Evolutionary conservation across 2,329 filamentous ascomycete genomes (phyloP).

Genomic region (Aspergillus latus): DNA sequence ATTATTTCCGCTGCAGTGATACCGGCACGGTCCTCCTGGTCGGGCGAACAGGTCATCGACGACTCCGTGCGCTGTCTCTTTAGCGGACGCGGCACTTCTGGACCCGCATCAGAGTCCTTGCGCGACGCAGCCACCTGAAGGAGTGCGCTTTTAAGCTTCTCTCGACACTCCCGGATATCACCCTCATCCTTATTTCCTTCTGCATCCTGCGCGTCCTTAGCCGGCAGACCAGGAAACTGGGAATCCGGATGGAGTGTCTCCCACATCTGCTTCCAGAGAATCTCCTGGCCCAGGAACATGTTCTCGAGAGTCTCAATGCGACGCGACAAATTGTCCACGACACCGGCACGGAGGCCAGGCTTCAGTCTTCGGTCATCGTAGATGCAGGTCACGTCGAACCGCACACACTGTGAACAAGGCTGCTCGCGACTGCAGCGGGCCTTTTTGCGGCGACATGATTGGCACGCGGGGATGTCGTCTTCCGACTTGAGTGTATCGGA

Average conservation of each 20-base stretch:
- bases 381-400: conserved; percentile 33
- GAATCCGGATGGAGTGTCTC: conserved; percentile 7
- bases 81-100: background rate
- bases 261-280: conserved; percentile 24
- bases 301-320: conserved; percentile 29
- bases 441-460: conserved; percentile 49
- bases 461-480: conserved; percentile 32
- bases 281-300: conserved; percentile 24
- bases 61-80: background rate
- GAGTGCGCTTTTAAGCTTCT: conserved; percentile 8
- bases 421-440: conserved; percentile 46
- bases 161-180: conserved; percentile 6
- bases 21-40: background rate
- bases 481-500: conserved; percentile 1
- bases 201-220: background rate
- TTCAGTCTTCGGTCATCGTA: conserved; percentile 34
- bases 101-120: background rate
- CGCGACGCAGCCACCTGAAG: background rate
- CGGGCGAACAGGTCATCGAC: background rate
- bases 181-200: background rate
- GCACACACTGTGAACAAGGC: conserved; percentile 46
- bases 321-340: conserved; percentile 34
- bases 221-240: background rate
- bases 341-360: conserved; percentile 35
- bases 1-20: background rate